Percentiles rank a stretch among this genome's conserved stretches.
Conservation (phyloP, 257 asterid species). For the Fraxinus excelsior region DNA sequence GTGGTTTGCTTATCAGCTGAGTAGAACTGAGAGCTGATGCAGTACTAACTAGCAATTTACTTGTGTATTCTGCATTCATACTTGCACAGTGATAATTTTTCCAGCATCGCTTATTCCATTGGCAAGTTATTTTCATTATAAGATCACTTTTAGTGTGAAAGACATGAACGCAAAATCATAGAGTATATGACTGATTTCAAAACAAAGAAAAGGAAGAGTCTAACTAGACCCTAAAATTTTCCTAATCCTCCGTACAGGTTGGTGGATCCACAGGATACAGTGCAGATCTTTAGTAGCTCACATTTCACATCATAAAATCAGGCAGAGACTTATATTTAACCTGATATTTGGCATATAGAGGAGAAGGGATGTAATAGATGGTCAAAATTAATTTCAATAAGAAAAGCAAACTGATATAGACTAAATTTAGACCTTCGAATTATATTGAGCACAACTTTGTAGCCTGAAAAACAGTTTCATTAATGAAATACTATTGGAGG, state of each 20-base stretch:
- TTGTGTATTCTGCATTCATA: not conserved
- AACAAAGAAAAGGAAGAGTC: not conserved
- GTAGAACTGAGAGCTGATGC: not conserved
- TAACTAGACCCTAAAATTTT: not conserved
- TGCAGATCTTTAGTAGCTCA: not conserved
- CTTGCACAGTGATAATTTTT: not conserved
- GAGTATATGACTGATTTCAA: not conserved
- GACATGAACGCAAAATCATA: not conserved
- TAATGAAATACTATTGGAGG: not conserved
- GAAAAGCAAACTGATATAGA: not conserved
- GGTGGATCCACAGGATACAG: not conserved
- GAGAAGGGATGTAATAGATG: not conserved
- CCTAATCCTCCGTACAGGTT: not conserved
- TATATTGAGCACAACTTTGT: not conserved
- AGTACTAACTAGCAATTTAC: no score
- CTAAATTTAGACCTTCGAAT: not conserved
- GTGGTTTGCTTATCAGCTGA: not conserved
- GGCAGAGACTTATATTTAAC: not conserved
- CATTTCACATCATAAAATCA: not conserved
- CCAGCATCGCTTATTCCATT: not conserved
- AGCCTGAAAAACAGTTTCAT: not conserved
- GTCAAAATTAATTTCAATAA: not conserved
- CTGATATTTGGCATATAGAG: not conserved
- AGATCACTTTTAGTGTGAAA: not conserved
- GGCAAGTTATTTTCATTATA: not conserved